Conservation (phyloP, 352 stramenopile genomes). For the Globisporangium nodosum region DNA sequence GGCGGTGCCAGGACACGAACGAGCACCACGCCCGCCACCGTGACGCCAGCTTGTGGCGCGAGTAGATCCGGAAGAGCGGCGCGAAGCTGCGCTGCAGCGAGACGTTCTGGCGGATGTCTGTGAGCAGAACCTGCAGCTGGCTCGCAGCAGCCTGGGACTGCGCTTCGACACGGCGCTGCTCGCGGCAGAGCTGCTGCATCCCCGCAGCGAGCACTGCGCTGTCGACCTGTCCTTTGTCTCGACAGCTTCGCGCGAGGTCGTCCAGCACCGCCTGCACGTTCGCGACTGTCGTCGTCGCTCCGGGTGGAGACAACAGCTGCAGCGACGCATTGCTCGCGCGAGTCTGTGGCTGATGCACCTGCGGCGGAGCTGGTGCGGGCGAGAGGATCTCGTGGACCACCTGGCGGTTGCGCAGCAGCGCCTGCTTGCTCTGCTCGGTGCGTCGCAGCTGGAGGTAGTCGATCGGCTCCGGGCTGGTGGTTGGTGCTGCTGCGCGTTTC, state of each 20-base stretch:
- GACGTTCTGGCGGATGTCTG: conserved; percentile 32
- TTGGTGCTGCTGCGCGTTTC: not conserved
- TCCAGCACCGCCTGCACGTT: conserved; percentile 1
- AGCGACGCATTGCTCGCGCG: not conserved
- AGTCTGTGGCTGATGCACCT: not conserved
- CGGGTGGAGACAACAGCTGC: not conserved
- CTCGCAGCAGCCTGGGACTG: conserved; percentile 21
- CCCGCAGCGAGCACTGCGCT: conserved; percentile 12
- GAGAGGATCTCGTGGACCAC: conserved; percentile 47
- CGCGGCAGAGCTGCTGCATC: conserved; percentile 24
- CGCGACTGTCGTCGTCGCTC: not conserved
- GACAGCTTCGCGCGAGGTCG: conserved; percentile 4
- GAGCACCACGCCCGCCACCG: conserved; percentile 30
- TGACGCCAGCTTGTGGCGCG: conserved; percentile 28
- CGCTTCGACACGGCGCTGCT: conserved; percentile 21
- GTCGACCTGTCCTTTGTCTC: conserved; percentile 19
- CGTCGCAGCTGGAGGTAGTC: conserved; percentile 62
- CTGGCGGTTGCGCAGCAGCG: conserved; percentile 40
- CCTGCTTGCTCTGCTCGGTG: conserved; percentile 46
- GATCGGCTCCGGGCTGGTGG: conserved; percentile 32
- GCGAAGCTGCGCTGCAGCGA: conserved; percentile 55
- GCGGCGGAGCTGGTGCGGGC: conserved; percentile 4
- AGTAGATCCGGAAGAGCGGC: conserved; percentile 53
- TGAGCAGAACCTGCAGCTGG: conserved; percentile 34
- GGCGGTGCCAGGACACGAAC: conserved; percentile 40